Evolutionary conservation across 148 eudicot species (phyloP).

Genomic region (Rhododendron simsii): DNA sequence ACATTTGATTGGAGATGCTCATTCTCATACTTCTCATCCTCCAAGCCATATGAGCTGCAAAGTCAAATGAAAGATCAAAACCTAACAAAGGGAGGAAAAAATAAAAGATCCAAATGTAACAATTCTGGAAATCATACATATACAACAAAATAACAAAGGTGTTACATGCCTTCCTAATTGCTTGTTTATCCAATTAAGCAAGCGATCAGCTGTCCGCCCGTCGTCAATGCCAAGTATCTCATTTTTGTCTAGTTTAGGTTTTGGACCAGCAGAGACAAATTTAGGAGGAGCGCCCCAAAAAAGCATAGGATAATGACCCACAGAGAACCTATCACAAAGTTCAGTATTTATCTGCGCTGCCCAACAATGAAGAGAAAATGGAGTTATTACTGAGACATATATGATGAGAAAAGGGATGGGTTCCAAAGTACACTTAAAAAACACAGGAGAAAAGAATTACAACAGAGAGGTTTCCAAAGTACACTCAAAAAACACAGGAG

Average conservation of each 20-base stretch:
- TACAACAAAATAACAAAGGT: neutral
- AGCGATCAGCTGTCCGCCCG: slow-evolving; percentile 69
- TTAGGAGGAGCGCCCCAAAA: slow-evolving; percentile 74
- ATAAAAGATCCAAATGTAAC: neutral
- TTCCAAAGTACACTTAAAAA: neutral
- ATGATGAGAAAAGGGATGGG: slow-evolving; percentile 1
- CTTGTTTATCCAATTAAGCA: slow-evolving; percentile 86
- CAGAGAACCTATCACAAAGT: slow-evolving; percentile 89
- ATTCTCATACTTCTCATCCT: slow-evolving; percentile 71
- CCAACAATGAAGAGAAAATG: slow-evolving; percentile 45
- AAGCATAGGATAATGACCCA: slow-evolving; percentile 75
- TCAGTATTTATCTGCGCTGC: slow-evolving; percentile 88
- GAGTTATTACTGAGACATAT: slow-evolving; percentile 35
- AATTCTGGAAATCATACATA: neutral
- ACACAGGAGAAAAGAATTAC: neutral
- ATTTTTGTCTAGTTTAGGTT: slow-evolving; percentile 56
- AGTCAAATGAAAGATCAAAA: slow-evolving; percentile 7
- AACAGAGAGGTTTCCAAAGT: neutral
- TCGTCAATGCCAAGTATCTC: slow-evolving; percentile 55
- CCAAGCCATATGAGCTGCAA: slow-evolving; percentile 73
- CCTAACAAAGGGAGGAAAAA: neutral
- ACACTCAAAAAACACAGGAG: neutral
- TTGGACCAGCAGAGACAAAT: slow-evolving; percentile 47
- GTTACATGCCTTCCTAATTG: slow-evolving; percentile 61
- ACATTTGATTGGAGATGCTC: slow-evolving; percentile 60